Conservation (phyloP, 225 moss, liverwort and hornwort genomes). For the Marchantia polymorpha region DNA sequence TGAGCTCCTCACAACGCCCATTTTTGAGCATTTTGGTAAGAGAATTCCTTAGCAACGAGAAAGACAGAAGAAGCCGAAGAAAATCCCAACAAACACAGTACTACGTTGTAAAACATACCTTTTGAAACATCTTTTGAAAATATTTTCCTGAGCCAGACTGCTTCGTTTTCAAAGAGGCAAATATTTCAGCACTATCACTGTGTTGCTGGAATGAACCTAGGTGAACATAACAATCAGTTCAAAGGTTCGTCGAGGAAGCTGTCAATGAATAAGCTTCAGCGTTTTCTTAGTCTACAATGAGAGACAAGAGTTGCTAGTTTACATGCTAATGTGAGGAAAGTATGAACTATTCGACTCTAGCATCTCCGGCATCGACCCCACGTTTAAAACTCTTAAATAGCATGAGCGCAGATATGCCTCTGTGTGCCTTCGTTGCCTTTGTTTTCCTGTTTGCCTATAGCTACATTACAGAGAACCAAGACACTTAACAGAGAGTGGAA, state of each 20-base stretch:
- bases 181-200: slow-evolving; percentile 14
- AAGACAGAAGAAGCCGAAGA: not conserved
- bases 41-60: not conserved
- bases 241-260: not conserved
- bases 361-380: too few species aligned
- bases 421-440: too few species aligned
- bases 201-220: slow-evolving; percentile 14
- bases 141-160: slow-evolving; percentile 26
- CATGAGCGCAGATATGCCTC: too few species aligned
- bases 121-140: slow-evolving; percentile 34
- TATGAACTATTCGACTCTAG: too few species aligned
- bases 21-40: too few species aligned
- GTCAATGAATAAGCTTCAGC: not conserved
- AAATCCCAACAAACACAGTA: not conserved
- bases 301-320: too few species aligned
- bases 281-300: not conserved
- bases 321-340: too few species aligned
- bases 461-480: too few species aligned
- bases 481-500: too few species aligned
- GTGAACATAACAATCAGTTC: not conserved
- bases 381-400: too few species aligned
- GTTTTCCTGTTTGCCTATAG: too few species aligned
- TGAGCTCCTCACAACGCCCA: not conserved
- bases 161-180: slow-evolving; percentile 15
- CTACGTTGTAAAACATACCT: slow-evolving; percentile 11